Conservation (phyloP, 2,329 filamentous ascomycete species). For the Fusarium newnesense region DNA sequence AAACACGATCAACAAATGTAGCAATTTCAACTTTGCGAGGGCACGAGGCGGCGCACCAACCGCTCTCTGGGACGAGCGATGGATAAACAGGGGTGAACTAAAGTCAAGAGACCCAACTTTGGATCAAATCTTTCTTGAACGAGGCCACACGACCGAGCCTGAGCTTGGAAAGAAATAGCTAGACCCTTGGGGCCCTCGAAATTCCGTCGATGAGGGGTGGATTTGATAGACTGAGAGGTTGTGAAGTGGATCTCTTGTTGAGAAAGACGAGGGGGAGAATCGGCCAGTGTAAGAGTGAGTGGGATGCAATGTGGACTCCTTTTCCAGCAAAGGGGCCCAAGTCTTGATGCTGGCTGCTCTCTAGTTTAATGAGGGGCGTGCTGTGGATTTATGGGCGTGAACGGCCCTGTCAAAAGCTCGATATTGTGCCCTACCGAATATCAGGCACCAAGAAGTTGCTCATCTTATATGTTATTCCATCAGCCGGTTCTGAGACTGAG, state of each 20-base stretch:
- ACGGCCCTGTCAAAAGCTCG: constrained; percentile 24
- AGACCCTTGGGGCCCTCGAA: constrained; percentile 24
- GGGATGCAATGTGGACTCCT: constrained; percentile 36
- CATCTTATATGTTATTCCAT: constrained; percentile 3
- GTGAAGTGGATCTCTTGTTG: constrained; percentile 28
- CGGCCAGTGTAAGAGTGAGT: constrained; percentile 38
- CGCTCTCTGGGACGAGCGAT: constrained; percentile 34
- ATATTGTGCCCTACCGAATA: constrained; percentile 29
- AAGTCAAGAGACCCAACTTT: constrained; percentile 12
- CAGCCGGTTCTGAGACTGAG: constrained; percentile 29
- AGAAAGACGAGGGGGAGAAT: constrained; percentile 23
- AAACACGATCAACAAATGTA: constrained; percentile 35
- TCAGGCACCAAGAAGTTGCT: constrained; percentile 32
- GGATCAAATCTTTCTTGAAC: constrained; percentile 8
- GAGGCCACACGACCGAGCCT: neutral
- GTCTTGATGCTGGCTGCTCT: constrained; percentile 32
- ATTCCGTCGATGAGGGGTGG: constrained; percentile 30
- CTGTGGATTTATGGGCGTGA: constrained; percentile 31
- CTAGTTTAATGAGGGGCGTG: constrained; percentile 38
- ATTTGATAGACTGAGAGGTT: constrained; percentile 27
- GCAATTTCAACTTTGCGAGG: constrained; percentile 38
- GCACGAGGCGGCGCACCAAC: constrained; percentile 37
- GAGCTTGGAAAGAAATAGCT: constrained; percentile 16
- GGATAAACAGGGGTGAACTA: constrained; percentile 21
- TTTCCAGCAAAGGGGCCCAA: constrained; percentile 35